Evolutionary conservation across 1,284 basidiomycete genomes (phyloP), one percentile per base, ranked within the genome.

Genomic region (Tylopilus sp.): DNA sequence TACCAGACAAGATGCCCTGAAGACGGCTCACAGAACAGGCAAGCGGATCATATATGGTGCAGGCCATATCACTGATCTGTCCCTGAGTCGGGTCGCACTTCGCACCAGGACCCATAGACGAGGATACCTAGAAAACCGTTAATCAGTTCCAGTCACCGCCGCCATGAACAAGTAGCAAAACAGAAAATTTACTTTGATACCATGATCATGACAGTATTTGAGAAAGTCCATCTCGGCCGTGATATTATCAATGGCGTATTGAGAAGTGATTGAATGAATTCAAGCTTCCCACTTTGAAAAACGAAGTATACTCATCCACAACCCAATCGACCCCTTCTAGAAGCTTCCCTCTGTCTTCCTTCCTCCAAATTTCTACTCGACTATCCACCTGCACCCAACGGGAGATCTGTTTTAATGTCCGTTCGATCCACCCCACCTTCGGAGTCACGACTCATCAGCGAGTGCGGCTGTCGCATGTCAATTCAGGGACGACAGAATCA

Each of bases 71-170:
- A 64, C 92, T 92, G 65, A 99, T 98, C 80, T 99, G 97, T 33
- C 99, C 89, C 39, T 96, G 88, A 7, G 96, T 98, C 0, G 98
- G 96, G 78, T 99, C 98, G 67, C 87, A 88, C 82, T 99, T 99
- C 10, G 97, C 95, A n/a, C 97, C 93, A 1, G 97, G 95, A 53
- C 98, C 98, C 95, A 99, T 98, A 24, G 95, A 96, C 2, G 96
- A 95, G 80, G 99, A 98, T 24, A 98, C 93, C 91, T 93, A 67
- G 41, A 56, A 55, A 10, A 29, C 51, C 13, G 57, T 41, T 55
- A 41, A 57, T 69, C 41, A 67, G 58, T 41, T 53, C 64, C 38
- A 39, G 55, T 51, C 36, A 38, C 39, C 19, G 6, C 22, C 29
- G 18, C 47, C 24, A 36, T 32, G 76, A 8, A 22, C 41, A 44